A percentile compares a stretch with the other conserved stretches of the same genome.
These are phyloP conservation scores for Euphrasia arctica DNA, from an alignment of 305 asterid species.

Conservation along the genomic window DNA sequence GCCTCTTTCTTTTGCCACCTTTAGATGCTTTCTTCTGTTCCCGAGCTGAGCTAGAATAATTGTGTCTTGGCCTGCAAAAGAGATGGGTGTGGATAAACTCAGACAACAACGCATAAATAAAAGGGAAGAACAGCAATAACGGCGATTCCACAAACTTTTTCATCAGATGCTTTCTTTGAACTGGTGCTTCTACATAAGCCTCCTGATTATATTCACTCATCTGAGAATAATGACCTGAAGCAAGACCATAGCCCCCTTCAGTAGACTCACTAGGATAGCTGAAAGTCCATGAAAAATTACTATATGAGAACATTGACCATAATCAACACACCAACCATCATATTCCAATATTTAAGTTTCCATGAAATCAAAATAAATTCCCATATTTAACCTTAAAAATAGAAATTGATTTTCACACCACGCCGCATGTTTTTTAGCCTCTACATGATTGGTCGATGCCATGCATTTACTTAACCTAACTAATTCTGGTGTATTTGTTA, in stretches of 20 bases:
- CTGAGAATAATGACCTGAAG: slow-evolving; percentile 22
- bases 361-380: not conserved
- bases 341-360: not conserved
- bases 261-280: slow-evolving; percentile 18
- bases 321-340: slow-evolving; percentile 6
- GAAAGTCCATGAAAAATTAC: slow-evolving; percentile 7
- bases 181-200: slow-evolving; percentile 24
- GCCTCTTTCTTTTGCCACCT: slow-evolving; percentile 33
- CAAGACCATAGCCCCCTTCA: slow-evolving; percentile 21
- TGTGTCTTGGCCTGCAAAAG: slow-evolving; percentile 27
- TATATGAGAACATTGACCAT: slow-evolving; percentile 10
- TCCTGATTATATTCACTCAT: slow-evolving; percentile 18
- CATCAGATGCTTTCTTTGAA: slow-evolving; percentile 13
- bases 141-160: slow-evolving; percentile 23
- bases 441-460: not conserved
- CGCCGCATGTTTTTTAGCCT: not conserved
- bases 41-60: slow-evolving; percentile 23
- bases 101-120: not conserved
- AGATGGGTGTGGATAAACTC: slow-evolving; percentile 20
- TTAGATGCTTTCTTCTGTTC: slow-evolving; percentile 23
- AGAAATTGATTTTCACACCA: no score
- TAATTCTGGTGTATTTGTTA: not conserved
- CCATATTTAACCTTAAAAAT: no score
- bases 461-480: not conserved
- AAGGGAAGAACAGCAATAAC: not conserved